phyloP scores from a whole-genome alignment of 1,284 basidiomycete species.

The Pisolithus thermaeus region DNA sequence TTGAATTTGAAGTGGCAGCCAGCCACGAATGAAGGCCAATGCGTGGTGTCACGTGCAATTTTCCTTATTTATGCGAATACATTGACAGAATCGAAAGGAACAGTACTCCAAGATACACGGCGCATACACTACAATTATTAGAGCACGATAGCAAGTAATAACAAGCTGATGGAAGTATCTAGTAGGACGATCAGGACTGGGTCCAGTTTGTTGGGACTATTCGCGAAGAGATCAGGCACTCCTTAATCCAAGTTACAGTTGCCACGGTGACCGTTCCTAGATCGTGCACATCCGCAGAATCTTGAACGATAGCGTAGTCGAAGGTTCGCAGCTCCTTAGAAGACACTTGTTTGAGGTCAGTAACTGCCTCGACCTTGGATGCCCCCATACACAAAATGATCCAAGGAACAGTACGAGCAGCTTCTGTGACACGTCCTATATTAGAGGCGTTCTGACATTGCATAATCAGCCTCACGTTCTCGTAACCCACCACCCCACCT shows the following conservation, averaged over 20 bases:
- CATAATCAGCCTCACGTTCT: neutral
- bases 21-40: neutral
- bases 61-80: neutral
- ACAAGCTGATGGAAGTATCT: neutral
- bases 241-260: conserved; percentile 73
- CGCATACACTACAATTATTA: conserved; percentile 11
- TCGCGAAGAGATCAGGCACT: conserved; percentile 57
- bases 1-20: too few relatives aligned
- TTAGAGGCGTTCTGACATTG: conserved; percentile 16
- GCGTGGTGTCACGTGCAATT: neutral
- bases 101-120: neutral
- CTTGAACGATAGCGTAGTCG: conserved; percentile 66
- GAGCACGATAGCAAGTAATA: conserved; percentile 4
- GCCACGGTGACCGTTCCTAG: conserved; percentile 33
- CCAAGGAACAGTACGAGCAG: conserved; percentile 35
- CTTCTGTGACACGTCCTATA: conserved; percentile 21
- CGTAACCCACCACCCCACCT: conserved; percentile 1
- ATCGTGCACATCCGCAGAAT: conserved; percentile 31
- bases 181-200: conserved; percentile 1
- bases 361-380: conserved; percentile 52
- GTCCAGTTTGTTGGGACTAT: conserved; percentile 9
- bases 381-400: conserved; percentile 77
- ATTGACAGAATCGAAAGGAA: neutral
- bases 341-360: conserved; percentile 33
- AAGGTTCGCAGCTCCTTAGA: conserved; percentile 31